Evolutionary conservation across 2,329 filamentous ascomycete genomes (phyloP).

Genomic region (Blastomyces silverae): DNA sequence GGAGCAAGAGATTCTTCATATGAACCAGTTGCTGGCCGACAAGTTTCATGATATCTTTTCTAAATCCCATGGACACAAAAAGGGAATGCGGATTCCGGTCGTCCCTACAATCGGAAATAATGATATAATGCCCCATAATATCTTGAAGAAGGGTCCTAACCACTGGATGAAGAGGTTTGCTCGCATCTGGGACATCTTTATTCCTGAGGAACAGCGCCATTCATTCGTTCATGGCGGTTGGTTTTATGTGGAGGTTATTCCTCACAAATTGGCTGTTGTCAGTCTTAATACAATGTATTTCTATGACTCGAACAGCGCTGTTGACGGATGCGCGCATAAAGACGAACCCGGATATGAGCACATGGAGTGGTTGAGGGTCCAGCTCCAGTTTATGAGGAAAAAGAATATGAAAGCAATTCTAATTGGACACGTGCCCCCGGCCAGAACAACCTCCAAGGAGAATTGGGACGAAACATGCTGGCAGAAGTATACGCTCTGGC

Average conservation of each 20-base stretch:
- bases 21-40: constrained; percentile 68
- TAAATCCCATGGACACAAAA: constrained; percentile 32
- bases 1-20: constrained; percentile 64
- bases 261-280: constrained; percentile 75
- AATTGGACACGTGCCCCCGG: constrained; percentile 89
- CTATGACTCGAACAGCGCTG: constrained; percentile 85
- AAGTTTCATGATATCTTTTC: constrained; percentile 69
- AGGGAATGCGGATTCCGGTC: constrained; percentile 66
- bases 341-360: constrained; percentile 87
- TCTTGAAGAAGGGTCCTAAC: constrained; percentile 78
- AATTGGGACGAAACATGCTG: constrained; percentile 96
- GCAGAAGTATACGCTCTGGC: constrained; percentile 93
- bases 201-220: constrained; percentile 86
- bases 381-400: constrained; percentile 73
- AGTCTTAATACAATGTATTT: constrained; percentile 97
- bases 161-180: constrained; percentile 72
- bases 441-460: constrained; percentile 73
- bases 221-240: constrained; percentile 88
- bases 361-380: constrained; percentile 89
- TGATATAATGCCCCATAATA: constrained; percentile 95
- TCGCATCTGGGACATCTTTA: constrained; percentile 75
- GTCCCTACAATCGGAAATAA: constrained; percentile 94
- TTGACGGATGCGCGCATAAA: constrained; percentile 75
- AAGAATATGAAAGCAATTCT: constrained; percentile 90
- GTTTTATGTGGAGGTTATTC: constrained; percentile 91